These are phyloP conservation scores for Backusella tarrabulga DNA, from an alignment of 192 early-diverging fungal genomes.

Conservation along the genomic window DNA sequence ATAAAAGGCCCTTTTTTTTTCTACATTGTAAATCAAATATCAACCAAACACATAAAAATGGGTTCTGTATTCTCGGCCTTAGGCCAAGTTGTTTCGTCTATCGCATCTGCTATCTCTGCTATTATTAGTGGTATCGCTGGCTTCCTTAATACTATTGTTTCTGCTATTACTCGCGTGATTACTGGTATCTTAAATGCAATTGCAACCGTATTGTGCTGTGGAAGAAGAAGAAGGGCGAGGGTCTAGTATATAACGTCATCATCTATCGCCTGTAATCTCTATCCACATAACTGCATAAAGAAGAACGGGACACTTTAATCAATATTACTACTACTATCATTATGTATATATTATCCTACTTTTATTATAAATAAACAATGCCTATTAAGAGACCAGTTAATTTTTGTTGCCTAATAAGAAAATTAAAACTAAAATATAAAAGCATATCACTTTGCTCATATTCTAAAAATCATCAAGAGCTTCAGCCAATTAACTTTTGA, in stretches of 20 bases:
- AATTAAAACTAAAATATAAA: no score
- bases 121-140: conserved; percentile 23
- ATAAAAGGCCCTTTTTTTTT: background rate
- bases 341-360: conserved; percentile 3
- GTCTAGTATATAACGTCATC: background rate
- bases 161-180: conserved; percentile 21
- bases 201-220: conserved; percentile 4
- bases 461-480: no score
- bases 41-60: conserved; percentile 11
- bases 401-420: no score
- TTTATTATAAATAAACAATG: background rate
- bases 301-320: background rate
- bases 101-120: conserved; percentile 24
- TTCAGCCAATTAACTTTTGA: no score
- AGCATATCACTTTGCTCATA: no score
- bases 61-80: conserved; percentile 25
- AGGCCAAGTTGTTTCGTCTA: conserved; percentile 17
- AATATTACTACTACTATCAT: background rate
- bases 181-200: conserved; percentile 32
- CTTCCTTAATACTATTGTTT: conserved; percentile 20
- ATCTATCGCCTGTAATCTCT: background rate
- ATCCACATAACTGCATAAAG: background rate
- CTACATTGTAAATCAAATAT: background rate
- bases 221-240: background rate
- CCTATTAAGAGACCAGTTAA: no score